Conservation (phyloP, 371 early-diverging fungal species). For the Chytridium lagenaria region DNA sequence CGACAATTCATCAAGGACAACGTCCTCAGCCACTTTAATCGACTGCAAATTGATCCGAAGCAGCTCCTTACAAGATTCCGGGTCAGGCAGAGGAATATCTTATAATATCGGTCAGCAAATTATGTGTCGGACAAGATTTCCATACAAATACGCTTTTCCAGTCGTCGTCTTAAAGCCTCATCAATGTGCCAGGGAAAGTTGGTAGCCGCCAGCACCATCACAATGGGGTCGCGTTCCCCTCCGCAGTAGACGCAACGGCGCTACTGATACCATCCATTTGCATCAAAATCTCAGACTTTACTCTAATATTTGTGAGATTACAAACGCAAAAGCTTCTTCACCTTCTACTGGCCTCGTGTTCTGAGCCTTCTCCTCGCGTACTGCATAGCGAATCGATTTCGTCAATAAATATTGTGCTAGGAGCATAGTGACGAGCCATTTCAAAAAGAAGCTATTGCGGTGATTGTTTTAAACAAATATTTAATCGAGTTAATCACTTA, state of each 20-base stretch:
- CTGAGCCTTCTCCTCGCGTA: slow-evolving; percentile 56
- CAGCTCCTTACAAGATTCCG: slow-evolving; percentile 54
- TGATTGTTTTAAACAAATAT: background rate
- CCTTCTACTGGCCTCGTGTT: slow-evolving; percentile 62
- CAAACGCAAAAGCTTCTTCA: background rate
- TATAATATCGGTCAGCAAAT: slow-evolving; percentile 16
- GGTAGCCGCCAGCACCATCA: slow-evolving; percentile 65
- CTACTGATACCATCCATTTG: slow-evolving; percentile 68
- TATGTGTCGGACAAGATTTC: background rate
- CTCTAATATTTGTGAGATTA: slow-evolving; percentile 31
- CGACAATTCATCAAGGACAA: slow-evolving; percentile 55
- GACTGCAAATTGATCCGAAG: slow-evolving; percentile 52
- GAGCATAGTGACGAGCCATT: slow-evolving; percentile 64
- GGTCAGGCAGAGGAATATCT: slow-evolving; percentile 65
- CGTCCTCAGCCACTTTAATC: slow-evolving; percentile 47
- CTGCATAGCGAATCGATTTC: slow-evolving; percentile 65
- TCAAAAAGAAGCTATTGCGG: slow-evolving; percentile 58
- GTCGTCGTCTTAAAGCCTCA: slow-evolving; percentile 59
- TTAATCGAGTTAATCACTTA: slow-evolving; percentile 21
- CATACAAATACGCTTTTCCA: slow-evolving; percentile 64
- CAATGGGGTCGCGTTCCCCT: slow-evolving; percentile 52
- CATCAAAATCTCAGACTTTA: slow-evolving; percentile 65
- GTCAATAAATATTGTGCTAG: slow-evolving; percentile 67
- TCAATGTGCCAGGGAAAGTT: slow-evolving; percentile 69
- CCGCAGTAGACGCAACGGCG: slow-evolving; percentile 34